Evolutionary conservation across 1,139 yeast genomes (phyloP), one percentile per base, ranked within the genome.

Genomic region (Yamadazyma friedrichii): DNA sequence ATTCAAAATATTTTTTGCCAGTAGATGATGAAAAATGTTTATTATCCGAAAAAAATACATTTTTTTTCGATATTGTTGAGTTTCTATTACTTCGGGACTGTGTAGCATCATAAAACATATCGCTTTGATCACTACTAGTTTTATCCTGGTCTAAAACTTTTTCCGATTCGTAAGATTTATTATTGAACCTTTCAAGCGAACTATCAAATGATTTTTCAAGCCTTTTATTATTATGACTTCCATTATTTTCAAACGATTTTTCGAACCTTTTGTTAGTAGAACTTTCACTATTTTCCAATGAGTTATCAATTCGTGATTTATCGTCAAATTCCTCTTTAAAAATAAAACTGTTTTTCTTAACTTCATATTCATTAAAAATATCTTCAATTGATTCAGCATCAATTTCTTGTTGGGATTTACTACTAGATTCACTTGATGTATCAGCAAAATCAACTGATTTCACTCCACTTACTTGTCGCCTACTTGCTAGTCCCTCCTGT

Each of bases 401-500:
- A 29, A 53, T 48, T 12, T 45, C 41, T 12, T 31, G 48, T 26
- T 50, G 53, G 8, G 38, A 35, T 22, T 41, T 39, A 11, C 31
- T 28, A 8, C 33, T 43, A 11, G 55, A 62, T 9, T 57, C 57
- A 9, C 65, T 60, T 1, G 70, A 58, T 10, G 75, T 65, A 49
- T 70, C 76, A 13, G 76, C 76, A 49, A 70, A 69, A 41, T 70
- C 76, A 8, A 20, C 8, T 5, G 24, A 20, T 20, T 20, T 20
- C 5, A 20, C 24, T 20, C 5, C 5, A 20, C 24, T 20, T 20
- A 20, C 24, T 6, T 20, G 8, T 20, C 24, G 24, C 8, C 24
- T 20, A 8, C 8, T 6, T 5, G 24, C 5, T 20, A 8, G 24
- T 6, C 5, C 8, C 24, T 20, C 24, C 8, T 5, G 8, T 20